These are phyloP conservation scores for Rhodotorula diobovata DNA, from an alignment of 768 basidiomycete species.

Conservation along the genomic window DNA sequence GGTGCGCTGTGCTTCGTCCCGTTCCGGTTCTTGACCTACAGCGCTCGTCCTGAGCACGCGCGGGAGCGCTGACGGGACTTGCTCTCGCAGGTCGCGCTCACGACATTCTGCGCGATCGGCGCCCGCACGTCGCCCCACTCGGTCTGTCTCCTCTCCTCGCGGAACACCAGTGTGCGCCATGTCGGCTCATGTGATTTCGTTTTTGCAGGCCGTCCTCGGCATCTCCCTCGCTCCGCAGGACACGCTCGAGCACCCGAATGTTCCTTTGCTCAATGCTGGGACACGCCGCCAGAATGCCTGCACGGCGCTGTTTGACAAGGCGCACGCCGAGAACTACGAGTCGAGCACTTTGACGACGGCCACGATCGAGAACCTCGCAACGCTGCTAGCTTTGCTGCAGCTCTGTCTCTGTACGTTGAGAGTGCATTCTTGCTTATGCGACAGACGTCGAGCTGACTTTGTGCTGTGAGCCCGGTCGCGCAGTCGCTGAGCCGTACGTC, in stretches of 20 bases:
- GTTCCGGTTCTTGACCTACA: too few species aligned
- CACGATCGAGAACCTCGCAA: conserved; percentile 14
- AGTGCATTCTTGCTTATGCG: not conserved
- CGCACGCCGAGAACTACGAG: not conserved
- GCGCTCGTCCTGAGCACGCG: too few species aligned
- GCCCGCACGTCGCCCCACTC: conserved; percentile 18
- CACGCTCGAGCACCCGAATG: conserved; percentile 8
- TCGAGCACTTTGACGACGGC: not conserved
- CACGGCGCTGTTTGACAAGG: not conserved
- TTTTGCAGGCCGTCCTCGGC: conserved; percentile 5
- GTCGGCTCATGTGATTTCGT: too few species aligned
- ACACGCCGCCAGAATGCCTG: conserved; percentile 17
- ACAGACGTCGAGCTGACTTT: not conserved
- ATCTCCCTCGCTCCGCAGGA: conserved; percentile 11
- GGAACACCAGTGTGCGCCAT: too few species aligned
- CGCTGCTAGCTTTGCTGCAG: not conserved
- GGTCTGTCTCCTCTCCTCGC: too few species aligned
- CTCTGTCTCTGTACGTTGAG: not conserved
- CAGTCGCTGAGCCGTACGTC: not conserved
- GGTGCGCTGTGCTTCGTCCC: too few species aligned
- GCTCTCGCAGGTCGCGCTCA: conserved; percentile 1
- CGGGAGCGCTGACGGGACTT: too few species aligned
- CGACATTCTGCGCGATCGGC: conserved; percentile 6
- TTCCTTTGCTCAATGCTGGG: conserved; percentile 16
- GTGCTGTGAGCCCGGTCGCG: not conserved